Conservation (phyloP, 2,329 filamentous ascomycete genomes). For the Thermochaetoides dissita region DNA sequence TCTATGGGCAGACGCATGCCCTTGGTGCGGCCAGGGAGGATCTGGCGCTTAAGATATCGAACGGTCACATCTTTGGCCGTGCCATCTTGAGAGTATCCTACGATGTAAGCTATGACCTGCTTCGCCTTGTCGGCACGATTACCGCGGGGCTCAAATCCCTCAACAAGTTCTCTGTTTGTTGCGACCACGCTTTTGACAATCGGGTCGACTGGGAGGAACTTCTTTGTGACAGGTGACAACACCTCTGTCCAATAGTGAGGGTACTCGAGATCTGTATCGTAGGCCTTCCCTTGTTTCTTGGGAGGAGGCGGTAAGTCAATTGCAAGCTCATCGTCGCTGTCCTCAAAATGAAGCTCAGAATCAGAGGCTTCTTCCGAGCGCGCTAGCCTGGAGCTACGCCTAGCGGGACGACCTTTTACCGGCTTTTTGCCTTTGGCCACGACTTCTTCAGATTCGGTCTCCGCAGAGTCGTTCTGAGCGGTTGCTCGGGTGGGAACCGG, state of each 20-base stretch:
- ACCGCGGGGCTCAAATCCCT: conserved; percentile 70
- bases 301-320: conserved; percentile 38
- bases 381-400: conserved; percentile 9
- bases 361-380: conserved; percentile 32
- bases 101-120: conserved; percentile 79
- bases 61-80: conserved; percentile 92
- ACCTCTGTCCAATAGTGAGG: conserved; percentile 92
- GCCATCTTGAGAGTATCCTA: conserved; percentile 70
- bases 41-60: conserved; percentile 69
- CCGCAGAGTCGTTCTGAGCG: too few relatives aligned
- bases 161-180: conserved; percentile 56
- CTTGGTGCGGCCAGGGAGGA: conserved; percentile 81
- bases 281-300: conserved; percentile 35
- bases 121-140: conserved; percentile 71
- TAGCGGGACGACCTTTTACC: conserved; percentile 4
- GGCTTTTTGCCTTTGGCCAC: conserved; percentile 7
- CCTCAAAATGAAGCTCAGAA: conserved; percentile 32
- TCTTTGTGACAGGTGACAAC: conserved; percentile 66
- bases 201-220: conserved; percentile 66
- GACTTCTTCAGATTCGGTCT: neutral
- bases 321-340: conserved; percentile 46
- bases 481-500: neutral
- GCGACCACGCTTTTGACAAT: conserved; percentile 56
- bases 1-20: conserved; percentile 65
- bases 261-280: conserved; percentile 65